These are phyloP conservation scores for Pythium grandisporangium DNA, from an alignment of 352 stramenopile species.

Conservation along the genomic window DNA sequence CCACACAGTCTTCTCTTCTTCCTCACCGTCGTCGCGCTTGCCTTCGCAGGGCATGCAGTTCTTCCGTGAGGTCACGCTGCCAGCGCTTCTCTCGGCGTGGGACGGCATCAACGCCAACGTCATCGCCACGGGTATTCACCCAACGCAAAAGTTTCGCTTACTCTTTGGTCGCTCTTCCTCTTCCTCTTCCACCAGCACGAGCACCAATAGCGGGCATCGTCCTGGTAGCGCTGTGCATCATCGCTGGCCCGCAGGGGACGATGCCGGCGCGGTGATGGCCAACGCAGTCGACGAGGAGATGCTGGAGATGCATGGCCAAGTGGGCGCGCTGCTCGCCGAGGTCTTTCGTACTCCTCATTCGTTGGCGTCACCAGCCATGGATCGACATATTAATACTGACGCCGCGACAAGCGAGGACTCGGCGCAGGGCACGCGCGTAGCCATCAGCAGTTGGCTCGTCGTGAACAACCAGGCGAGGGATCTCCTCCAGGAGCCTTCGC, in stretches of 20 bases:
- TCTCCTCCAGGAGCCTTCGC: slow-evolving; percentile 22
- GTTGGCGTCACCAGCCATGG: too few relatives aligned
- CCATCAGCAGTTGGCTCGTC: slow-evolving; percentile 65
- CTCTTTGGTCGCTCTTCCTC: slow-evolving; percentile 54
- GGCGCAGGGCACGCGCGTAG: slow-evolving; percentile 15
- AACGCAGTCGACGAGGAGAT: slow-evolving; percentile 17
- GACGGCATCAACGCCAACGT: slow-evolving; percentile 57
- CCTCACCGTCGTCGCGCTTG: slow-evolving; percentile 17
- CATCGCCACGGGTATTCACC: slow-evolving; percentile 51
- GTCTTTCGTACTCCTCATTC: too few relatives aligned
- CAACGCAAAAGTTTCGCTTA: slow-evolving; percentile 62
- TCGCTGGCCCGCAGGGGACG: too few relatives aligned
- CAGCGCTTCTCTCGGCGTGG: slow-evolving; percentile 26
- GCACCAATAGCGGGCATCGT: not conserved
- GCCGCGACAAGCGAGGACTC: too few relatives aligned
- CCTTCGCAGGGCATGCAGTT: slow-evolving; percentile 39
- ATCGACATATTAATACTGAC: too few relatives aligned
- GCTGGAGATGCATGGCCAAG: slow-evolving; percentile 46
- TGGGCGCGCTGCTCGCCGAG: slow-evolving; percentile 35
- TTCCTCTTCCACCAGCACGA: not conserved
- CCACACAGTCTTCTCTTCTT: slow-evolving; percentile 44
- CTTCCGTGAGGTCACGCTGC: slow-evolving; percentile 42
- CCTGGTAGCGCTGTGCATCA: not conserved
- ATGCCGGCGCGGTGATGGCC: too few relatives aligned
- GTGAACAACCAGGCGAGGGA: slow-evolving; percentile 56